Evolutionary conservation across 257 asterid genomes (phyloP), one percentile per base, ranked within the genome.

Genomic region (Oldenlandia corymbosa): DNA sequence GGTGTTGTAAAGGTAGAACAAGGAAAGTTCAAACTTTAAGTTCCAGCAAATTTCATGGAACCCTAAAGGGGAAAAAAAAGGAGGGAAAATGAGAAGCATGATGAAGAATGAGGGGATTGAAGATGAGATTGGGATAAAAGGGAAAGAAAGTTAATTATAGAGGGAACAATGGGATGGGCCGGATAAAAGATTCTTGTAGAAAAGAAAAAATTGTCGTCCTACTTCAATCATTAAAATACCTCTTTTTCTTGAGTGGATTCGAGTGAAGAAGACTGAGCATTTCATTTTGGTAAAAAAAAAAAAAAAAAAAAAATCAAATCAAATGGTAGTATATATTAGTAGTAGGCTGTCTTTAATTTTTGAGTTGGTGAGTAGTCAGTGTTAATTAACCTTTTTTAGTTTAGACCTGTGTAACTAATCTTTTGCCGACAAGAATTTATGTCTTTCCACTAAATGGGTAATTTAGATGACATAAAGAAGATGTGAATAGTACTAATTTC

Each of bases 371-470:
- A 75, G 88, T 75, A 75, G 90, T 84, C 97, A 81, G 70, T 74
- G 71, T 78, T 76, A 55, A 34, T 48, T 52, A 67, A 58, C 11
- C 71, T 56, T 55, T 59, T 34, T 34, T 34, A 34, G 9, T 4
- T 34, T 34, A 9, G 9, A 71, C 62, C 65, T 68, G 26, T 68
- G 76, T 74, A 68, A 83, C 75, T 55, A 73, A 78, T 68, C 71
- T 73, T n/a, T 47, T 84, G 87, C 94, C 95, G 97, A 90, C 95
- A 87, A 68, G 81, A 76, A 81, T 76, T 78, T 86, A 57, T 86
- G 95, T 86, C 87, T 68, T 69, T 70, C 87, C 91, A 82, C 87
- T 81, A 76, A 78, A 66, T 58, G 66, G 59, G 84, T 71, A 77
- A 78, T 78, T 45, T 84, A 80, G 80, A 72, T 70, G 81, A 66